These are phyloP conservation scores for Rhizophagus sp. DNA, from an alignment of 192 early-diverging fungal genomes.

Conservation along the genomic window DNA sequence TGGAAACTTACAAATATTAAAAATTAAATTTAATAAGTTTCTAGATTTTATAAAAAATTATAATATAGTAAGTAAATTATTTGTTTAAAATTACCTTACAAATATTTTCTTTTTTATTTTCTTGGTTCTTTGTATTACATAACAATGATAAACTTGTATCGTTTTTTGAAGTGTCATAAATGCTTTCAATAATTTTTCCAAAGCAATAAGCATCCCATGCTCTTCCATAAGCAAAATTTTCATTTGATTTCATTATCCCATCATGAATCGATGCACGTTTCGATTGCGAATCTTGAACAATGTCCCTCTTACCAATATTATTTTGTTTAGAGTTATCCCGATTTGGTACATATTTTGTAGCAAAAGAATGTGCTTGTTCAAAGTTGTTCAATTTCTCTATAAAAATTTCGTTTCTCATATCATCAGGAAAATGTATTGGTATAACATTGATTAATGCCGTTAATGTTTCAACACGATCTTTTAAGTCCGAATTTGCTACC, in stretches of 20 bases:
- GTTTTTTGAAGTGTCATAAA: conserved; percentile 43
- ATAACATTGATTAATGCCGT: conserved; percentile 45
- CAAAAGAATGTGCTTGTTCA: conserved; percentile 52
- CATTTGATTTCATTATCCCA: neutral
- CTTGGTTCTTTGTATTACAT: neutral
- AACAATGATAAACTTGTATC: conserved; percentile 24
- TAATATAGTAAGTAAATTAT: too few species aligned
- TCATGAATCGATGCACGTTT: neutral
- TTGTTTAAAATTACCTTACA: neutral
- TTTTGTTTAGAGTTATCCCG: neutral
- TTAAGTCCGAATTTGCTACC: conserved; percentile 29
- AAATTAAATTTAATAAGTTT: neutral
- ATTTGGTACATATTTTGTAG: conserved; percentile 44
- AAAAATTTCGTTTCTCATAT: conserved; percentile 45
- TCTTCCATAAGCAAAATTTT: conserved; percentile 46
- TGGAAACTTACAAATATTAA: conserved; percentile 41
- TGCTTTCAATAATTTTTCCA: conserved; percentile 47
- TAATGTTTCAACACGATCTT: conserved; percentile 42
- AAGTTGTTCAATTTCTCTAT: conserved; percentile 52
- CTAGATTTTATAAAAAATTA: too few species aligned
- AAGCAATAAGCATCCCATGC: conserved; percentile 57
- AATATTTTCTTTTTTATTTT: neutral
- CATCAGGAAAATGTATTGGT: conserved; percentile 48
- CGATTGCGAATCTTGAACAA: neutral
- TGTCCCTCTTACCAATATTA: neutral